Base-by-base conservation (phyloP, 2,329 filamentous ascomycete genomes). In the Colletotrichum liaoningense region DNA sequence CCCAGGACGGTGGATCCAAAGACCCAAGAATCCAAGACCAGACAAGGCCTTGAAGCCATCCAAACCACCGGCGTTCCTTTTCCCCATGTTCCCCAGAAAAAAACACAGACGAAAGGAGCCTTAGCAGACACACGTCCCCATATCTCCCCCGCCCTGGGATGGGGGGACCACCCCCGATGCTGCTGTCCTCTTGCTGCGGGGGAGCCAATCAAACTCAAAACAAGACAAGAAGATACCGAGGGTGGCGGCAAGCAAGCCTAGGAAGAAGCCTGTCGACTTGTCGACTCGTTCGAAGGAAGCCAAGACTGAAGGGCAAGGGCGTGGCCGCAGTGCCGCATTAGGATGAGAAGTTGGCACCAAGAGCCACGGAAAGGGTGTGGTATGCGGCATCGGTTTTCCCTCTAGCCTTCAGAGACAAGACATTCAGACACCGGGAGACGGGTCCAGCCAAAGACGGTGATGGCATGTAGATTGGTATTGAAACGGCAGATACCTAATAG, bases 171-270 rank as follows among this genome's bases (percentile, higher is more conserved):
- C 55, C 55, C 24, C 57, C 55, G 46, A 66, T 70, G 70, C 60
- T 72, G 60, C 60, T 46, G 30, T 58, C 22, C 52, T 52, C 19
- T 52, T 56, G 33, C 60, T 73, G 70, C 67, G 70, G 70, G 70
- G 70, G 67, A 35, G 26, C 67, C 67, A 73, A 70, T 73, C 67
- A 73, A 66, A 65, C 55, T 30, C 55, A 38, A 62, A 73, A 65
- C 26, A 70, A 38, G 60, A 65, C 59, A 49, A 49, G 67, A 62
- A 56, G 67, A 73, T 73, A 62, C 70, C 70, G 67, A 73, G 70
- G 70, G 70, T 73, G 70, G 70, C 70, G 70, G 70, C 35, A 19
- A 49, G 30, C 26, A 52, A 46, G 33, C 55, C 46, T 16, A 52
- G 22, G 49, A 70, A 52, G 33, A 65, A 52, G 16, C 59, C 46